phyloP scores from a whole-genome alignment of 2,329 filamentous ascomycete species.

The Endoconidiophora polonica region DNA sequence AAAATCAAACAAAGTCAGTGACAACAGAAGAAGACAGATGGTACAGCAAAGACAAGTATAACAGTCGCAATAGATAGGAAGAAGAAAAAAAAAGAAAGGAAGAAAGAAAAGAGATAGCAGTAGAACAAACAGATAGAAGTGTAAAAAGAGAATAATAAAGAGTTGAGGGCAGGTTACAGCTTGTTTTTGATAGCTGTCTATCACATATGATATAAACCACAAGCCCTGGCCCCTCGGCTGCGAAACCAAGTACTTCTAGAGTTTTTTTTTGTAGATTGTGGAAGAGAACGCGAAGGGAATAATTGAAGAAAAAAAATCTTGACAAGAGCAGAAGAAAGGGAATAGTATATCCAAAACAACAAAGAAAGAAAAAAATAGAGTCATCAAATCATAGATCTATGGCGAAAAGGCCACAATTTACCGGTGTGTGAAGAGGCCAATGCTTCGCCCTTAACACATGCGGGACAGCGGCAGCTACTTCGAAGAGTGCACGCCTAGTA shows the following conservation, averaged over 20 bases:
- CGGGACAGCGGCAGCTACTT: neutral
- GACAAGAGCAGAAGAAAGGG: conserved; percentile 16
- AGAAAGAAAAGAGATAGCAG: conserved; percentile 20
- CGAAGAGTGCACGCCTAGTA: conserved; percentile 39
- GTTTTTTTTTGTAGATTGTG: conserved; percentile 22
- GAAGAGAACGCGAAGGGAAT: conserved; percentile 23
- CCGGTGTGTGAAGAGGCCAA: conserved; percentile 21
- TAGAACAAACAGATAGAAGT: conserved; percentile 8
- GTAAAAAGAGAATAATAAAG: too few relatives aligned
- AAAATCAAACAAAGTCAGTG: too few relatives aligned
- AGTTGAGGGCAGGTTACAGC: too few relatives aligned
- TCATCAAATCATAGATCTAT: conserved; percentile 1
- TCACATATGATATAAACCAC: too few relatives aligned
- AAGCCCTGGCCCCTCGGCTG: too few relatives aligned
- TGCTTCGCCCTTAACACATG: conserved; percentile 1
- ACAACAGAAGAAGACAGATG: conserved; percentile 21
- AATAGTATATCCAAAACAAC: conserved; percentile 15
- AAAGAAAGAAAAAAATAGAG: conserved; percentile 13
- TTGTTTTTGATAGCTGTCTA: too few relatives aligned
- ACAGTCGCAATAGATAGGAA: conserved; percentile 2
- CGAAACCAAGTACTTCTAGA: neutral
- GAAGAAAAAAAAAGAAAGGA: conserved; percentile 21
- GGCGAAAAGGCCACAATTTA: conserved; percentile 14
- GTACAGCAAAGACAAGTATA: conserved; percentile 17
- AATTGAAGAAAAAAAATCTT: conserved; percentile 27